Base-by-base conservation (phyloP, 106 monocot genomes). In the Acorus gramineus region DNA sequence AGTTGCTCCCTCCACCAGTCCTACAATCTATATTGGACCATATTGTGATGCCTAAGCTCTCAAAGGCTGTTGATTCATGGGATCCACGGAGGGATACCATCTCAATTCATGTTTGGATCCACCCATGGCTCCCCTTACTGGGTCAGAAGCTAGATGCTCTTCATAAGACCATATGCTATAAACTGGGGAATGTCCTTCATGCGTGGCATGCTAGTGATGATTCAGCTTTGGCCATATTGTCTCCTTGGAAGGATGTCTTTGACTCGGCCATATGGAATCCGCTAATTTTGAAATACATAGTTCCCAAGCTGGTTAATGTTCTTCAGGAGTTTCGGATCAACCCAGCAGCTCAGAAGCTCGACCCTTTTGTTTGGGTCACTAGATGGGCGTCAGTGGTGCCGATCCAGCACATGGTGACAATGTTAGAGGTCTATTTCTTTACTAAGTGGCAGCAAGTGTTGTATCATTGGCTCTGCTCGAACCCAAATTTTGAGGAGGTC, bases 171-270 rank as follows among this genome's bases (percentile, higher is more conserved):
- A 95, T 95, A 56, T 71, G 80, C 6, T 77, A 69, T 60, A 95
- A 95, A 49, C 64, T 95, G 42, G 86, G 90, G 13, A 81, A 57
- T 61, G 94, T 82, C 67, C 80, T 95, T 56, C 81, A 76, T 63
- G 84, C 70, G 3, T 95, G 94, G 94, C 94, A 80, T 63, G 73
- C 90, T 5, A 76, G 73, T 65, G 94, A 95, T 78, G 61, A 70
- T 7, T 95, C 94, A 42, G 86, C 86, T 51, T 90, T 66, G 73
- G 74, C 66, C 7, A 75, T 95, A 47, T 71, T 95, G 14, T 84
- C 90, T 68, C 94, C 94, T 44, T 95, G 94, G 94, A 95, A 87
- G 76, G 82, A 80, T 66, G 94, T 95, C 0, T 95, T 95, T 72
- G 86, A 84, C 82, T 60, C 90, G 28, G 75, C 73, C 46, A 90